Evolutionary conservation across 192 early-diverging fungal species (phyloP), one percentile per base, ranked within the genome.

Genomic region (Jimgerdemannia lactiflua): DNA sequence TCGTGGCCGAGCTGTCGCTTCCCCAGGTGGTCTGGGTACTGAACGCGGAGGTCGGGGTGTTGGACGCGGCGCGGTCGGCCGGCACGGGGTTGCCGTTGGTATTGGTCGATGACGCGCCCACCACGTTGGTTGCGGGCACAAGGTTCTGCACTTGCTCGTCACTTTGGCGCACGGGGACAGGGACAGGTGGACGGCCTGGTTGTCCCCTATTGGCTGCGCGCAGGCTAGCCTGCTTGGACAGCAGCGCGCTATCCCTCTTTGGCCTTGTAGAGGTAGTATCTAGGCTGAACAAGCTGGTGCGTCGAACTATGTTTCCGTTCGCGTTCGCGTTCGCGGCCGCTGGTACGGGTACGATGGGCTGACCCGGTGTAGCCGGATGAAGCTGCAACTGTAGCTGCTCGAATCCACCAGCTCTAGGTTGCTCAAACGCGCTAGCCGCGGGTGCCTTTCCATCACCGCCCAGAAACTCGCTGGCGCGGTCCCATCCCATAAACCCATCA

Each of bases 401-500:
- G 49, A 14, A 6, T 14, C 8, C 49, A 14, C 14, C 49, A 14
- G 49, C 6, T 29, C 29, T 29, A 29, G 29, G 49, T 14, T 59
- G 49, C 49, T 59, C 49, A 2, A 14, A 6, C 49, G 49, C 49
- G 49, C 14, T 2, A 14, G 2, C 6, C 49, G 14, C 49, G 14
- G 29, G 29, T 29, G 49, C 49, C 49, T 59, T 59, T 6, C 49
- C 49, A 59, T 59, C 49, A 10, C 49, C 49, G 49, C 49, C 14
- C 49, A 59, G 14, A 14, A 59, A 59, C 49, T 59, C 49, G 49
- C 4, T 39, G 54, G 72, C 11, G 8, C 69, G n/a, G 64, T 74
- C 77, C 49, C 72, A 65, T 40, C 74, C 20, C 43, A 76, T 64
- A 74, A 88, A 86, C 2, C 82, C 82, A 11, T 88, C 82, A 70